A percentile compares a stretch with the other conserved stretches of the same genome.
phyloP scores from a whole-genome alignment of 1,139 yeast genomes.

The Chernovozyma sophiae-reginae region DNA sequence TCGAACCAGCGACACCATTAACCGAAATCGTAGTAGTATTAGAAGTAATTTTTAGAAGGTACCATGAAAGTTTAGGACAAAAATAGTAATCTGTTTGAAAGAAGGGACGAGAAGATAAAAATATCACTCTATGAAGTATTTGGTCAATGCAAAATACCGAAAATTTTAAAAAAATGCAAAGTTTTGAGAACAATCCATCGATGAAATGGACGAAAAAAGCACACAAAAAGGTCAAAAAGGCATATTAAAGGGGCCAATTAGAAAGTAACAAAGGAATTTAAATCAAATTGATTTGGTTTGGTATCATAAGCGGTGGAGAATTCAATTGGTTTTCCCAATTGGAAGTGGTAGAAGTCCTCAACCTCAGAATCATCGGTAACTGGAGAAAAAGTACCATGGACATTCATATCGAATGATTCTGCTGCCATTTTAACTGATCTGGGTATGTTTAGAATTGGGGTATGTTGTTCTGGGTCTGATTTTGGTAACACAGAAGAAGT shows the following conservation, averaged over 20 bases:
- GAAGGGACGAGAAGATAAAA: neutral
- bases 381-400: constrained; percentile 16
- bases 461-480: constrained; percentile 2
- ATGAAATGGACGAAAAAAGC: too few relatives aligned
- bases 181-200: too few relatives aligned
- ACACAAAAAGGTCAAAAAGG: too few relatives aligned
- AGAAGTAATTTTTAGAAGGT: neutral
- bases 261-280: constrained; percentile 27
- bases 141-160: neutral
- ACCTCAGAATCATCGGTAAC: constrained; percentile 21
- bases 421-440: constrained; percentile 7
- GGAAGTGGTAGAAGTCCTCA: constrained; percentile 16
- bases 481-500: constrained; percentile 10
- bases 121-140: neutral
- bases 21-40: constrained; percentile 2
- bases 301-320: constrained; percentile 16
- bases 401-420: constrained; percentile 8
- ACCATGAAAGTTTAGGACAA: neutral
- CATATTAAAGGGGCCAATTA: too few relatives aligned
- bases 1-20: neutral
- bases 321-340: constrained; percentile 12
- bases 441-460: constrained; percentile 4
- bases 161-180: neutral
- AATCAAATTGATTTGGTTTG: constrained; percentile 30
- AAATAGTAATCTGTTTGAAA: too few relatives aligned